A percentile compares a stretch with the other conserved stretches of the same genome.
These are phyloP conservation scores for Curvularia hawaiiensis DNA, from an alignment of 2,329 filamentous ascomycete species.

Conservation along the genomic window DNA sequence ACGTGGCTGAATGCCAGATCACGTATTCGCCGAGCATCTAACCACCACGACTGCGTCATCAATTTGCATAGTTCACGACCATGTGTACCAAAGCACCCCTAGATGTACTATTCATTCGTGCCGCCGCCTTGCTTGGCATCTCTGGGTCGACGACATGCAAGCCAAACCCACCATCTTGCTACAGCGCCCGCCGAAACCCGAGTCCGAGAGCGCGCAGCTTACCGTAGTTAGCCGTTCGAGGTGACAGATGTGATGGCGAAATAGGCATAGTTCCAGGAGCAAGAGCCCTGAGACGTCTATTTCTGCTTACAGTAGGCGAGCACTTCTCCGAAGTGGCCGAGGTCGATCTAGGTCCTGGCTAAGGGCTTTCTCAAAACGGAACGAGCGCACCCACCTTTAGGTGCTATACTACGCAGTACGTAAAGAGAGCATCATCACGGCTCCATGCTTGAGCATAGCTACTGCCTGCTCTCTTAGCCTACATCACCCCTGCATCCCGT, in stretches of 20 bases:
- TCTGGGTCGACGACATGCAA: background rate
- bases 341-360: background rate
- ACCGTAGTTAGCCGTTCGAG: conserved; percentile 1
- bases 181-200: background rate
- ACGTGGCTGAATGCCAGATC: conserved; percentile 3
- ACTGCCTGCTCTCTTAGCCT: background rate
- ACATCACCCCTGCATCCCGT: background rate
- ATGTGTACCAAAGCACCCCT: background rate
- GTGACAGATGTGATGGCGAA: background rate
- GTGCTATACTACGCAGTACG: background rate
- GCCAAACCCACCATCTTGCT: background rate
- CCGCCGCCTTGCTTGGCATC: background rate
- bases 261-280: conserved; percentile 1
- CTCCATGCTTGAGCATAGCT: background rate
- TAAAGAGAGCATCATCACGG: background rate
- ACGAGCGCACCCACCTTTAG: background rate
- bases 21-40: background rate
- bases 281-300: background rate
- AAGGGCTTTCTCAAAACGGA: background rate
- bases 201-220: background rate
- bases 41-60: background rate
- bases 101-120: background rate
- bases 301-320: background rate
- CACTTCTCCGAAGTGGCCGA: conserved; percentile 6
- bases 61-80: background rate